phyloP scores from a whole-genome alignment of 2,329 filamentous ascomycete genomes.

The Furcasterigmium furcatum region DNA sequence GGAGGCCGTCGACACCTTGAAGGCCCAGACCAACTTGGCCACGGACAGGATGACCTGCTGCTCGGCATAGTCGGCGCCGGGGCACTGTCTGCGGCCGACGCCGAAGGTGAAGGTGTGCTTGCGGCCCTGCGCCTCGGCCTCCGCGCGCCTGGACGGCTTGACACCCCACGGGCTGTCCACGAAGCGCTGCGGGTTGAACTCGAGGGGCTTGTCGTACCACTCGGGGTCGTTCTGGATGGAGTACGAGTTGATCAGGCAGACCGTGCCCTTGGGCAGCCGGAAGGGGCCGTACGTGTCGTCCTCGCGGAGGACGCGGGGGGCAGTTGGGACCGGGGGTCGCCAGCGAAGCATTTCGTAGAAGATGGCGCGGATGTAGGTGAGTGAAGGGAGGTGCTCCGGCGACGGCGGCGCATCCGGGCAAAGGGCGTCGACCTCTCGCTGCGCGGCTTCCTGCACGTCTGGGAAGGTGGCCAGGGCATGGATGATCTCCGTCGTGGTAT shows the following conservation, averaged over 20 bases:
- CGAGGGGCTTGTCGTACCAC: conserved; percentile 17
- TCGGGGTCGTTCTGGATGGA: conserved; percentile 19
- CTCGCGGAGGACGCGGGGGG: conserved; percentile 42
- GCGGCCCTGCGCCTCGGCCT: conserved; percentile 9
- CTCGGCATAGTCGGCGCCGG: conserved; percentile 45
- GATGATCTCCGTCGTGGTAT: background rate
- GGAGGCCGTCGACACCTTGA: conserved; percentile 25
- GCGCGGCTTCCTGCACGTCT: conserved; percentile 16
- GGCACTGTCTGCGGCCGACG: conserved; percentile 42
- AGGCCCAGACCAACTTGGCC: conserved; percentile 45
- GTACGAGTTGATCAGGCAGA: conserved; percentile 31
- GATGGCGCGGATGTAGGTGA: conserved; percentile 20
- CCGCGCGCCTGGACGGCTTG: conserved; percentile 3
- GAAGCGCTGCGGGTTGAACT: conserved; percentile 22
- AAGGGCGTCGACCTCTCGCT: conserved; percentile 21
- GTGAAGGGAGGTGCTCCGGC: conserved; percentile 17
- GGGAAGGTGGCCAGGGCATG: conserved; percentile 19
- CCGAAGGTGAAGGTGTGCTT: conserved; percentile 39
- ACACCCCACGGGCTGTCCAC: conserved; percentile 10
- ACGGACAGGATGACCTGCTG: conserved; percentile 35
- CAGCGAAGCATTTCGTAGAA: conserved; percentile 21
- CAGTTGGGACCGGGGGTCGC: conserved; percentile 39
- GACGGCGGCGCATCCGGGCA: conserved; percentile 20
- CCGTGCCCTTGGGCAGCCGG: conserved; percentile 43
- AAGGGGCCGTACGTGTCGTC: conserved; percentile 47